Base-by-base conservation (phyloP, 192 early-diverging fungal species). In the Phycomyces blakesleeanus region DNA sequence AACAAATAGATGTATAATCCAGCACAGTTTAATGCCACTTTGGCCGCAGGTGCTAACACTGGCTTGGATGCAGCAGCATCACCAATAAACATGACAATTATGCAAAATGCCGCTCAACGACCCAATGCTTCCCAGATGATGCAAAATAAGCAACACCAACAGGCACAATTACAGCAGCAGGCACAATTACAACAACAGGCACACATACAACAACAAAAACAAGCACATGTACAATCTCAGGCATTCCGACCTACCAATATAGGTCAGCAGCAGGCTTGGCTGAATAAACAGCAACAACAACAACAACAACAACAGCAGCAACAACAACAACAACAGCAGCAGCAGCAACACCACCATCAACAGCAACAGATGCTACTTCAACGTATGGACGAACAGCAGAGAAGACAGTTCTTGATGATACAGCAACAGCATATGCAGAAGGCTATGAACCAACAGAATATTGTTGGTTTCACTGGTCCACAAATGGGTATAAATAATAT, bases 361-460 rank as follows among this genome's bases (percentile, higher is more conserved):
- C 27, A 34, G 29, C 54, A 57, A 22, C 25, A 57, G 7, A 15
- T 18, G 55, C 14, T n/a, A 34, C 55, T 38, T 4, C 22, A 29
- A 12, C 26, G 8, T 27, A 51, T 55, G 61, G 51, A 56, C 26
- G 15, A 5, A 26, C 25, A 20, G 63, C 53, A 56, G 29, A 39
- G 47, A 40, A 20, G 11, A 26, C 41, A 57, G 63, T 54, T 34
- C 7, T 34, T 34, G 29, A 34, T 34, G 29, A 2, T 34, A 5
- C 29, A 34, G 29, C 29, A 34, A 11, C 57, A 44, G 12, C 20
- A 63, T 37, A 29, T 20, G 22, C 51, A 51, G 37, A 54, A 63
- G 44, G 50, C 61, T 37, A 63, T 63, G 20, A 63, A 52, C 38
- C 39, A 40, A 34, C 51, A 63, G 21, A 37, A 18, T 15, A 49